Conservation (phyloP, 108 stramenopile species). For the Thalassiosira profunda region DNA sequence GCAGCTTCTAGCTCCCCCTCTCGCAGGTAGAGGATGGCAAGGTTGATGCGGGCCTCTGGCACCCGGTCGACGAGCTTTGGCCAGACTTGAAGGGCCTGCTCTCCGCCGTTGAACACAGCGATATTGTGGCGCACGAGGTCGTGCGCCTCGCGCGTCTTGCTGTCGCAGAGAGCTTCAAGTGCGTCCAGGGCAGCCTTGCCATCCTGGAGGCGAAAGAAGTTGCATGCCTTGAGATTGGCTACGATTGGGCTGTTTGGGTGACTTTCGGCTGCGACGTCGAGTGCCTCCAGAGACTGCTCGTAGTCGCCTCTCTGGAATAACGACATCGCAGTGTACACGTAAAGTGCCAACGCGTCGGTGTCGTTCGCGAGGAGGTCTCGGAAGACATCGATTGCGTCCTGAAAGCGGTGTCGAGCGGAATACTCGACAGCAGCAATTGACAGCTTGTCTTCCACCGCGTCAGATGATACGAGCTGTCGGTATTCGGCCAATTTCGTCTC, state of each 20-base stretch:
- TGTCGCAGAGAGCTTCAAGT: constrained; percentile 64
- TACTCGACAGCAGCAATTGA: constrained; percentile 88
- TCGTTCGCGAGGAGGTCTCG: constrained; percentile 75
- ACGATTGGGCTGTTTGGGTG: constrained; percentile 74
- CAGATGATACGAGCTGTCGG: constrained; percentile 74
- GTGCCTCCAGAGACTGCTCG: constrained; percentile 82
- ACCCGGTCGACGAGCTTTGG: constrained; percentile 72
- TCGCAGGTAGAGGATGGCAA: constrained; percentile 61
- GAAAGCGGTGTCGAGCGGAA: constrained; percentile 69
- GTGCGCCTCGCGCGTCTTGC: constrained; percentile 44
- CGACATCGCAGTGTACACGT: constrained; percentile 92
- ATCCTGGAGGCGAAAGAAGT: constrained; percentile 85
- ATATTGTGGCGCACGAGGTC: constrained; percentile 82
- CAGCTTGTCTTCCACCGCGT: constrained; percentile 81
- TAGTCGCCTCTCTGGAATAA: constrained; percentile 90
- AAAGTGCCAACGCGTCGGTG: constrained; percentile 78
- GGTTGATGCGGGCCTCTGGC: constrained; percentile 87
- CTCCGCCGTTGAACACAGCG: constrained; percentile 79
- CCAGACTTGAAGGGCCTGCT: constrained; percentile 71
- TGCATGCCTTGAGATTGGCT: constrained; percentile 90
- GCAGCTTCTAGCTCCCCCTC: constrained; percentile 76
- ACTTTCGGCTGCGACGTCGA: constrained; percentile 75
- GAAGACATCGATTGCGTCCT: constrained; percentile 88
- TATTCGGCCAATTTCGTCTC: constrained; percentile 78
- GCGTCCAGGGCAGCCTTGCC: constrained; percentile 86